phyloP scores from a whole-genome alignment of 495 filamentous ascomycete genomes.

The Geoglossum glabrum region DNA sequence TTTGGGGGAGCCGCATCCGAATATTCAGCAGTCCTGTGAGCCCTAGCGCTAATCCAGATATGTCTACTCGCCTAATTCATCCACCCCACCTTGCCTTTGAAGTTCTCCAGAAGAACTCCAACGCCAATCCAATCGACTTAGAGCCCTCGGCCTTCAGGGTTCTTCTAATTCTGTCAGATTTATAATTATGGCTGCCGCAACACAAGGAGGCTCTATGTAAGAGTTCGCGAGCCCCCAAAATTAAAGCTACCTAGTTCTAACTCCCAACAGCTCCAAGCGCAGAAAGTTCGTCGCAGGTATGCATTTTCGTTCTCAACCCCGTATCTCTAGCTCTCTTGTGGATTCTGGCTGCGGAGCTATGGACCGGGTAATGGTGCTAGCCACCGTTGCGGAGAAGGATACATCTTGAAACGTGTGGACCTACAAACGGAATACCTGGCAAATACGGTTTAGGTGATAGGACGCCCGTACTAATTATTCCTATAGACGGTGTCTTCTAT shows the following conservation, averaged over 20 bases:
- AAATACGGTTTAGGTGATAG: background rate
- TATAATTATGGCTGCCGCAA: constrained; percentile 40
- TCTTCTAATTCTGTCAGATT: background rate
- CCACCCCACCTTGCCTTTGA: background rate
- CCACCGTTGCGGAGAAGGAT: background rate
- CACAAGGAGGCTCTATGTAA: constrained; percentile 40
- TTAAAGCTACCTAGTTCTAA: constrained; percentile 5
- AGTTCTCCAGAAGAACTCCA: background rate
- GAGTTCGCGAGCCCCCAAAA: constrained; percentile 10
- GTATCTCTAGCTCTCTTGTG: background rate
- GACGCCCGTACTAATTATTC: background rate
- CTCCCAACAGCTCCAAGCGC: constrained; percentile 59
- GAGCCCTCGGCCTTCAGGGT: constrained; percentile 5
- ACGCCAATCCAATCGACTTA: background rate
- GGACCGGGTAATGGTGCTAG: background rate
- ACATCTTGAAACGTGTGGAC: background rate
- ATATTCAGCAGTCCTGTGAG: background rate
- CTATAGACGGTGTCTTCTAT: constrained; percentile 89
- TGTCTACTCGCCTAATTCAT: background rate
- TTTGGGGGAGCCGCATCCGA: background rate
- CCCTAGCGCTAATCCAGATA: background rate
- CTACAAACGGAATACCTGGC: background rate
- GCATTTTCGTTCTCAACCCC: background rate
- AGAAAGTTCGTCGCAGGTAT: constrained; percentile 89
- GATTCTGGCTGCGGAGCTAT: background rate